Evolutionary conservation across 305 asterid genomes (phyloP).

Genomic region (Andrographis paniculata): DNA sequence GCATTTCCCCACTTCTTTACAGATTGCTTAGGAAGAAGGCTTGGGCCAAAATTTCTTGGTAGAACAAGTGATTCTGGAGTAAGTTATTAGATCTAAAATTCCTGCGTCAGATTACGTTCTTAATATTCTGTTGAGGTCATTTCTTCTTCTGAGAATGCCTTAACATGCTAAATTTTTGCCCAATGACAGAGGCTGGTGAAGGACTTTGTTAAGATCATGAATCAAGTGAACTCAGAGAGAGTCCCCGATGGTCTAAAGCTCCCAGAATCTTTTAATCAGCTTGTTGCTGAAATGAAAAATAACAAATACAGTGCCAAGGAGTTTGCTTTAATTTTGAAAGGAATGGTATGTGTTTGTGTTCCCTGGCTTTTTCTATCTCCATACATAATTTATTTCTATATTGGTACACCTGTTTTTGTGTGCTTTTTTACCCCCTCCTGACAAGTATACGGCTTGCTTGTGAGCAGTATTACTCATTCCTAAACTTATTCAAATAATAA

Average conservation of each 20-base stretch:
- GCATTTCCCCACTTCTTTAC: slow-evolving; percentile 17
- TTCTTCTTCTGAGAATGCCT: background rate
- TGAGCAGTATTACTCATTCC: background rate
- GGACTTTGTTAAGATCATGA: slow-evolving; percentile 76
- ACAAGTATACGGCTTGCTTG: slow-evolving; percentile 11
- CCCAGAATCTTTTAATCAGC: slow-evolving; percentile 79
- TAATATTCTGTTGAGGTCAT: slow-evolving; percentile 6
- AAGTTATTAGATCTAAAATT: slow-evolving; percentile 14
- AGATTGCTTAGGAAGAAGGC: slow-evolving; percentile 93
- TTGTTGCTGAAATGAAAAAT: slow-evolving; percentile 80
- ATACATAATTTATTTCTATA: background rate
- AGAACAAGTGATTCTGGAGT: slow-evolving; percentile 90
- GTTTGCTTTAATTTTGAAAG: slow-evolving; percentile 78
- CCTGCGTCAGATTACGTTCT: background rate
- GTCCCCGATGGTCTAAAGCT: slow-evolving; percentile 74
- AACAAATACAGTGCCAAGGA: slow-evolving; percentile 72
- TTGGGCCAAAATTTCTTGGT: slow-evolving; percentile 90
- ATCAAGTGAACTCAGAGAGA: slow-evolving; percentile 79
- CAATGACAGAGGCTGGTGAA: slow-evolving; percentile 65
- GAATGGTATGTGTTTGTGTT: slow-evolving; percentile 55
- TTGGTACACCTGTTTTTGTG: background rate
- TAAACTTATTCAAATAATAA: no score
- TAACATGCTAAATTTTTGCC: slow-evolving; percentile 10
- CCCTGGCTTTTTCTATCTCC: slow-evolving; percentile 3
- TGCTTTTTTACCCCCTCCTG: no score